Base-by-base conservation (phyloP, 2,329 filamentous ascomycete species). In the Lasiodiplodia hormozganensis region DNA sequence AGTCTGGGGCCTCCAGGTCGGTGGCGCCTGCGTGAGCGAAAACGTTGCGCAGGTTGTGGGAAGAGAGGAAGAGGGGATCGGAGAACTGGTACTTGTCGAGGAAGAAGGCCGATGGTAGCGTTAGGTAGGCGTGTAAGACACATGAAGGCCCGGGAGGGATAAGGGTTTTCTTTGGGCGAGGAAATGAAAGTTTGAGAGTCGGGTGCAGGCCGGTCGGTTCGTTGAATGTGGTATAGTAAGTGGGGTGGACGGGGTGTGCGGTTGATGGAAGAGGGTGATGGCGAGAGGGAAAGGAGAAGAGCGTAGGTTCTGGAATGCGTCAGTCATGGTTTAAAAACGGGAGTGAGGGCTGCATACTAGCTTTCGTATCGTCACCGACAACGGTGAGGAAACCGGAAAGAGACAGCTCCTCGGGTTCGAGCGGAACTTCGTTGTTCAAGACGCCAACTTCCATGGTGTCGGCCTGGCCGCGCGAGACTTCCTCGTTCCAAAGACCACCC, bases 1-100 rank as follows among this genome's bases (percentile, higher is more conserved):
- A 98, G 73, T 91, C 90, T 1, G 95, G 95, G 0, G 93, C 94
- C 82, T 98, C 95, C 65, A 98, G 89, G 73, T 98, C 94, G 7
- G 94, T 92, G 23, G 93, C 92, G 14, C 92, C 87, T 31, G 89
- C 89, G 16, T 93, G 86, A 71, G 90, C 88, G 54, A 86, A 89
- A 51, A 96, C 82, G 2, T 87, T 83, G 2, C 85, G 84, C 23
- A 97, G 85, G 75, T 96, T 93, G 74, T 97, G 93, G 0, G 93
- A 94, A 3, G 88, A 80, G 36, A 97, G 85, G 80, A 96, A 96
- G 5, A 97, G 85, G 0, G 86, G 80, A 77, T 94, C 92, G 28
- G 83, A 85, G 70, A 97, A 86, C 79, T 97, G 93, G 80, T 97
- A 96, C 75, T 90, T 90, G 82, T 98, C 95, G 49, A 92, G 88